Percentiles rank a stretch among this genome's conserved stretches.
phyloP scores from a whole-genome alignment of 352 stramenopile species.

The Phytophthora sansomeana region DNA sequence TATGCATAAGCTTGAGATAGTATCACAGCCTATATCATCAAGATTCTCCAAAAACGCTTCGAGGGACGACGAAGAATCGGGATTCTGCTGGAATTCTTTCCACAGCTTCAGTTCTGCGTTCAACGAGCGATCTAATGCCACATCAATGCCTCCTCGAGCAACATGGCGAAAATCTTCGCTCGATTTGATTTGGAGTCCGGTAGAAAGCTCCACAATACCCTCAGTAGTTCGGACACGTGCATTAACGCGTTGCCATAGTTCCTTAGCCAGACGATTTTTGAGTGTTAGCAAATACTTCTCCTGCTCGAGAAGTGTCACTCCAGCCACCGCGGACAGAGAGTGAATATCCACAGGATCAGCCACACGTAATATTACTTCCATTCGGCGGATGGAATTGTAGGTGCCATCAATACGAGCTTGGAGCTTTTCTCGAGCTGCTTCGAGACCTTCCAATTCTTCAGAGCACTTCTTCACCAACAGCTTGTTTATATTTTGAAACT shows the following conservation, averaged over 20 bases:
- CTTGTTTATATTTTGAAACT: slow-evolving; percentile 72
- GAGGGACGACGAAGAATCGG: slow-evolving; percentile 25
- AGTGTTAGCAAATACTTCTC: slow-evolving; percentile 50
- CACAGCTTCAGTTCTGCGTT: slow-evolving; percentile 29
- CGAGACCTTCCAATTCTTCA: slow-evolving; percentile 65
- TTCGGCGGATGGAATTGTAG: slow-evolving; percentile 46
- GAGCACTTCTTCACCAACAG: slow-evolving; percentile 64
- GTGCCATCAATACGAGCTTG: slow-evolving; percentile 51
- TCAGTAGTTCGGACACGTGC: slow-evolving; percentile 42
- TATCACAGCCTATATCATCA: slow-evolving; percentile 15
- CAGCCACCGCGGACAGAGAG: slow-evolving; percentile 39
- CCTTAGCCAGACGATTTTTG: slow-evolving; percentile 43
- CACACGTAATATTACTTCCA: slow-evolving; percentile 57
- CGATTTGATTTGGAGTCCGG: slow-evolving; percentile 45
- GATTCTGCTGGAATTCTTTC: slow-evolving; percentile 38
- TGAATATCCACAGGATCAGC: slow-evolving; percentile 51
- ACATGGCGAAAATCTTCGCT: slow-evolving; percentile 57
- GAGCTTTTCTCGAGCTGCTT: slow-evolving; percentile 55
- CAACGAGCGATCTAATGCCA: slow-evolving; percentile 5
- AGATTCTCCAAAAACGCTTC: slow-evolving; percentile 27
- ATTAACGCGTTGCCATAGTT: slow-evolving; percentile 55
- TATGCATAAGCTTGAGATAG: slow-evolving; percentile 34
- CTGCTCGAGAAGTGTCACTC: slow-evolving; percentile 62
- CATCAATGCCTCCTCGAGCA: slow-evolving; percentile 32
- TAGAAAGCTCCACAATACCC: slow-evolving; percentile 47